Percentiles rank a stretch among this genome's conserved stretches.
Conservation (phyloP, 495 filamentous ascomycete genomes). For the Alectoria sarmentosa region DNA sequence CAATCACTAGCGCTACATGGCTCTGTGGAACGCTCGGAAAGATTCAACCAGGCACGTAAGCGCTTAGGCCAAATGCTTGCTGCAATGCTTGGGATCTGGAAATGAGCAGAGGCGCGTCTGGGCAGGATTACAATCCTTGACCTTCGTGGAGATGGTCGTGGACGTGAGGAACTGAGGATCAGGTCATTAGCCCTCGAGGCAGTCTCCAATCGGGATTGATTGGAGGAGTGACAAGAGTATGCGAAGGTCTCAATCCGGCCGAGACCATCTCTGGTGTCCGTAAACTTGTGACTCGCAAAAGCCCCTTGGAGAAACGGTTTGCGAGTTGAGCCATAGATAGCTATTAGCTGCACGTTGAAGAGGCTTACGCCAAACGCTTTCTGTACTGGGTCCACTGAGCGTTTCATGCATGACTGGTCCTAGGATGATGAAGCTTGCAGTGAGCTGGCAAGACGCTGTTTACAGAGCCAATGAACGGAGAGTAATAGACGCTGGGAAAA, state of each 20-base stretch:
- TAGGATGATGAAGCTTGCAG: conserved; percentile 3
- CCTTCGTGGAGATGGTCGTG: background rate
- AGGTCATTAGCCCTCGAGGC: background rate
- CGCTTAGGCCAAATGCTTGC: background rate
- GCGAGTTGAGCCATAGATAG: background rate
- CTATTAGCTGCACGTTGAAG: background rate
- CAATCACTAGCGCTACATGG: background rate
- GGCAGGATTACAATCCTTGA: background rate
- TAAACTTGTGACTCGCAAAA: background rate
- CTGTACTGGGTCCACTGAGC: conserved; percentile 5
- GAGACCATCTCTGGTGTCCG: background rate
- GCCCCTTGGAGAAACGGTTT: background rate
- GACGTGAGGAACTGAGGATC: background rate
- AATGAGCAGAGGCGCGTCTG: background rate
- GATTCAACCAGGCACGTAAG: background rate
- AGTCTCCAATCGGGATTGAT: background rate
- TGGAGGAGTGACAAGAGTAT: background rate
- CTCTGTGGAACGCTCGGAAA: conserved; percentile 6
- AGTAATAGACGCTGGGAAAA: conserved; percentile 7
- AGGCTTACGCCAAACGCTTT: conserved; percentile 13
- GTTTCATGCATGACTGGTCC: conserved; percentile 12
- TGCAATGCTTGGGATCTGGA: background rate
- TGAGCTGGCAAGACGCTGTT: conserved; percentile 2
- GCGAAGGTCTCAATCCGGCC: background rate
- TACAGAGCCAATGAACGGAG: conserved; percentile 9